These are phyloP conservation scores for Strobilomyces confusus DNA, from an alignment of 768 basidiomycete species.

Conservation along the genomic window DNA sequence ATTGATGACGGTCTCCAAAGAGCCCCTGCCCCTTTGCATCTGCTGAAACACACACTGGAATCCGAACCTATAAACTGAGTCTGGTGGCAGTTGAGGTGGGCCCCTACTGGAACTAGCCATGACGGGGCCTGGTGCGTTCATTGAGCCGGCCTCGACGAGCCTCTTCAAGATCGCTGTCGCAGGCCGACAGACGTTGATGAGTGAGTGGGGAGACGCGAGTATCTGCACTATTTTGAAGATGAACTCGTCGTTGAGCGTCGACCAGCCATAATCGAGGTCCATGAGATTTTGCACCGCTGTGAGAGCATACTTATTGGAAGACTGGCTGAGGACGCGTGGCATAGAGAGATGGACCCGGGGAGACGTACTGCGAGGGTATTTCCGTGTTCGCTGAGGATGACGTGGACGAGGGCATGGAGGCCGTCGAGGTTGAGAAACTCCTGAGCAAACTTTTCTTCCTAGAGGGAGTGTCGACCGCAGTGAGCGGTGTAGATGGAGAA, in stretches of 20 bases:
- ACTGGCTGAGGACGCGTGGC: slow-evolving; percentile 5
- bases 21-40: slow-evolving; percentile 66
- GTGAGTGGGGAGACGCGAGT: slow-evolving; percentile 66
- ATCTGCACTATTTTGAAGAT: slow-evolving; percentile 76
- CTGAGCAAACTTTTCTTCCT: slow-evolving; percentile 82
- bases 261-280: slow-evolving; percentile 84
- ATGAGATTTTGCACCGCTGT: slow-evolving; percentile 84
- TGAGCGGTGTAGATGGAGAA: neutral
- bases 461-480: neutral
- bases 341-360: neutral
- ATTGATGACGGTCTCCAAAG: slow-evolving; percentile 80
- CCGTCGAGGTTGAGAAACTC: slow-evolving; percentile 77
- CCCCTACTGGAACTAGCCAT: slow-evolving; percentile 57
- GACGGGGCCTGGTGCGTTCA: slow-evolving; percentile 55
- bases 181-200: slow-evolving; percentile 88
- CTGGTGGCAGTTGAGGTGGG: slow-evolving; percentile 51
- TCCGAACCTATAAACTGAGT: slow-evolving; percentile 80
- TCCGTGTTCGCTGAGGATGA: slow-evolving; percentile 64
- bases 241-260: slow-evolving; percentile 64
- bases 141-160: slow-evolving; percentile 82
- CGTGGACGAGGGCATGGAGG: slow-evolving; percentile 61
- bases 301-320: slow-evolving; percentile 63
- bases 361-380: slow-evolving; percentile 78
- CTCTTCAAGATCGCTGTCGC: slow-evolving; percentile 88
- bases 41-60: slow-evolving; percentile 79